Evolutionary conservation across 2,329 filamentous ascomycete genomes (phyloP).

Genomic region (Chaetomiaceae sp.): DNA sequence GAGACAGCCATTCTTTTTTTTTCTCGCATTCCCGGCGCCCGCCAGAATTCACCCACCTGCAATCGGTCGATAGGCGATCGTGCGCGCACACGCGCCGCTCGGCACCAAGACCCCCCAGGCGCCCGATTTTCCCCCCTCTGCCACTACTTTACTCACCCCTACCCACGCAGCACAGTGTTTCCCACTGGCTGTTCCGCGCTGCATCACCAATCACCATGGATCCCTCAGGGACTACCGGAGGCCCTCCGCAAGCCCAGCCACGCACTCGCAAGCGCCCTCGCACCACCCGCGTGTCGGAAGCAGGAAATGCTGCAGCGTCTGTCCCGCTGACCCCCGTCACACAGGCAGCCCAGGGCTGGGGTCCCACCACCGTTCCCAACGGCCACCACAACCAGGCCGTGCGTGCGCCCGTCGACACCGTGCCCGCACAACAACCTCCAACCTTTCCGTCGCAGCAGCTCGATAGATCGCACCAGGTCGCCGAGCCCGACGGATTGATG

Average conservation of each 20-base stretch:
- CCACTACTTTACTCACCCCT: not conserved
- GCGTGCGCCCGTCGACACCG: constrained; percentile 27
- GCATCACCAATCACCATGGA: constrained; percentile 21
- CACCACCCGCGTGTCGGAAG: constrained; percentile 22
- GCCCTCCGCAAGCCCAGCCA: constrained; percentile 22
- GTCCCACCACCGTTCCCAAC: constrained; percentile 16
- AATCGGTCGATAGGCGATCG: constrained; percentile 14
- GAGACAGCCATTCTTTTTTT: not conserved
- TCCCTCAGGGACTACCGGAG: constrained; percentile 19
- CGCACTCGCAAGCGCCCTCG: constrained; percentile 27
- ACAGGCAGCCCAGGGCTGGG: constrained; percentile 22
- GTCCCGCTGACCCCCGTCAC: constrained; percentile 18
- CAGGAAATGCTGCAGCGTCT: constrained; percentile 23
- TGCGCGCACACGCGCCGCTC: constrained; percentile 11
- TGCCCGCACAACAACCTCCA: constrained; percentile 23
- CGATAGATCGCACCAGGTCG: constrained; percentile 27
- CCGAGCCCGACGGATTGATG: constrained; percentile 28
- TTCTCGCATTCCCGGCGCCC: not conserved
- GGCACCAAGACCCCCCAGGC: constrained; percentile 2
- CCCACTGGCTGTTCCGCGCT: constrained; percentile 19
- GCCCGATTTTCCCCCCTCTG: constrained; percentile 9
- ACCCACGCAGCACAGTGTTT: constrained; percentile 20
- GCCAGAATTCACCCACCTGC: constrained; percentile 4
- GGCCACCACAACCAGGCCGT: constrained; percentile 25
- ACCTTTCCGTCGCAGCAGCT: constrained; percentile 28